These are phyloP conservation scores for Trichoderma pleuroti DNA, from an alignment of 2,329 filamentous ascomycete genomes.

Conservation along the genomic window DNA sequence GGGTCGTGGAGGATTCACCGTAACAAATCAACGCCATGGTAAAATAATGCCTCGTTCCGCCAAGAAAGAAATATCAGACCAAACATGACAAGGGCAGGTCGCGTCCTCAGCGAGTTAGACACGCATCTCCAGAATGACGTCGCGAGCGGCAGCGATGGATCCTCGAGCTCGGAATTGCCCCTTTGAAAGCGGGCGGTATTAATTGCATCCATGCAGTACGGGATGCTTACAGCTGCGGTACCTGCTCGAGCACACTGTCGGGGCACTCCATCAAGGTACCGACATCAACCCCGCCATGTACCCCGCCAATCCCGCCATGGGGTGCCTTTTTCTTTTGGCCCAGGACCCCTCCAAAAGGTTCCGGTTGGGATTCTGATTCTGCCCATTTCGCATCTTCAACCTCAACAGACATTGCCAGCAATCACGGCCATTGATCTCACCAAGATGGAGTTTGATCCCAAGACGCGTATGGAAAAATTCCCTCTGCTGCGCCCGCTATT, in stretches of 20 bases:
- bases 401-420: background rate
- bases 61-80: background rate
- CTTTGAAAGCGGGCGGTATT: background rate
- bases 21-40: background rate
- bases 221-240: background rate
- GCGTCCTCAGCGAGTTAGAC: background rate
- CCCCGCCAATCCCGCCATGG: conserved; percentile 15
- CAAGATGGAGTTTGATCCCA: conserved; percentile 70
- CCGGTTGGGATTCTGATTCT: background rate
- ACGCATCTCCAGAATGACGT: conserved; percentile 2
- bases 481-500: conserved; percentile 4
- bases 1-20: background rate
- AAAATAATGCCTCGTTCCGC: background rate
- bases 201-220: background rate
- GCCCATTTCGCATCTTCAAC: background rate
- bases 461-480: conserved; percentile 55
- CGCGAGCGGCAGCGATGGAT: background rate
- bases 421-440: background rate
- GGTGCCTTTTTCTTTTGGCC: background rate
- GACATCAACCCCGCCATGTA: background rate
- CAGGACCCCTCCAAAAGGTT: conserved; percentile 9
- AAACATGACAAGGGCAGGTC: background rate
- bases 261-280: background rate
- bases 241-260: background rate
- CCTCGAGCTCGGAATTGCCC: conserved; percentile 14